Conservation (phyloP, 139 green algal species). For the Chlamydomonas asymmetrica region DNA sequence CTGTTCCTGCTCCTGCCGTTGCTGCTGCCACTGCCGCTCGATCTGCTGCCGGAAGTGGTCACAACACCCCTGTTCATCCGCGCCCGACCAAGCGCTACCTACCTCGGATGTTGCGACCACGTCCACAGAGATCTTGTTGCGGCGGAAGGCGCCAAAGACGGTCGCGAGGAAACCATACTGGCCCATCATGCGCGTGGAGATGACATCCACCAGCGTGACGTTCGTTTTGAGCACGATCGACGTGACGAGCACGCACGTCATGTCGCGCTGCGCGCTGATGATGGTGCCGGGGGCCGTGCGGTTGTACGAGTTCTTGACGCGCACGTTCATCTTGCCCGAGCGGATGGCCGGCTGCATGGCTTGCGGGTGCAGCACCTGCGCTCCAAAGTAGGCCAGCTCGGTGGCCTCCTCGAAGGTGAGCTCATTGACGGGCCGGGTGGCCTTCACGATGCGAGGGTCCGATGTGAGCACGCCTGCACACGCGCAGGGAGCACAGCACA, state of each 20-base stretch:
- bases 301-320: conserved; percentile 99
- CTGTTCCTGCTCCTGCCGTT: neutral
- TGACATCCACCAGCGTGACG: conserved; percentile 87
- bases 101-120: conserved; percentile 96
- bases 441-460: conserved; percentile 85
- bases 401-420: conserved; percentile 98
- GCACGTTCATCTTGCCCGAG: conserved; percentile 72
- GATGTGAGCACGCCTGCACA: conserved; percentile 90
- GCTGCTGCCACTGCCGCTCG: neutral
- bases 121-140: conserved; percentile 90
- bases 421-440: conserved; percentile 76
- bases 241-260: conserved; percentile 85
- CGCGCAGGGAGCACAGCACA: neutral
- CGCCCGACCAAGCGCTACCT: neutral
- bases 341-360: conserved; percentile 93
- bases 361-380: conserved; percentile 94
- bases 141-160: conserved; percentile 88
- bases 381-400: conserved; percentile 97
- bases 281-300: conserved; percentile 80
- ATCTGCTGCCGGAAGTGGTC: no score
- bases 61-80: no score
- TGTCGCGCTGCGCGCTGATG: conserved; percentile 77
- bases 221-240: conserved; percentile 94
- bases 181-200: conserved; percentile 83
- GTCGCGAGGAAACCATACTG: conserved; percentile 76